Evolutionary conservation across 306 rosid species (phyloP), one percentile per base, ranked within the genome.

Genomic region (Cucumis hystrix): DNA sequence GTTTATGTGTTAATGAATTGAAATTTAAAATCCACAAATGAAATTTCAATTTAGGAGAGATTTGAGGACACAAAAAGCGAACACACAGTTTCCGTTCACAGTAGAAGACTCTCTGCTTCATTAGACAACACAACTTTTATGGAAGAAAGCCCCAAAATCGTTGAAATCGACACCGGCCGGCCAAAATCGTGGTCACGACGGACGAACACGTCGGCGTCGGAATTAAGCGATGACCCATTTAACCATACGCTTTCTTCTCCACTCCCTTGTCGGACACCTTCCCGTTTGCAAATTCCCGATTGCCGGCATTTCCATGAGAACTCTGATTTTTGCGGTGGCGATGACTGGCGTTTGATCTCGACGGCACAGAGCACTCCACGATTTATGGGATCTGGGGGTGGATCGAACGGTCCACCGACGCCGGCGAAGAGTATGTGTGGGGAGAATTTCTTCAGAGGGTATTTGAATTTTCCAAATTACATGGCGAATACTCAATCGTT

Each of bases 331-430:
- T 89, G 57, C 45, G 70, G 89, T 2, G 93, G 89, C 9, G 93
- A 91, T 10, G 96, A 91, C 45, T 89, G 88, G 65, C 81, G 93
- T 30, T 86, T 87, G 6, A 21, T 51, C 82, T 91, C 97, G 11
- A 91, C 98, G 13, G 97, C 98, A 7, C 98, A 93, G 41, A 88
- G 96, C 77, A 93, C 97, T 43, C 98, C 98, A 18, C 82, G 96
- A 30, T 91, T 91, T 58, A 35, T 82, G n/a, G 60, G 82, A 74
- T 84, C 93, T 8, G 79, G 83, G 10, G 80, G 83, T 14, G 87
- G 84, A 74, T 83, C 93, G 7, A 76, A 81, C 12, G 88, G 85
- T 11, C 80, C 89, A 0, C 23, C 75, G 20, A 87, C 96, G 33
- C 92, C 97, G 43, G 81, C 96, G 18, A 88, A 86, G 84, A 87